Evolutionary conservation across 2,329 filamentous ascomycete species (phyloP).

Genomic region (Monosporascus ibericus): DNA sequence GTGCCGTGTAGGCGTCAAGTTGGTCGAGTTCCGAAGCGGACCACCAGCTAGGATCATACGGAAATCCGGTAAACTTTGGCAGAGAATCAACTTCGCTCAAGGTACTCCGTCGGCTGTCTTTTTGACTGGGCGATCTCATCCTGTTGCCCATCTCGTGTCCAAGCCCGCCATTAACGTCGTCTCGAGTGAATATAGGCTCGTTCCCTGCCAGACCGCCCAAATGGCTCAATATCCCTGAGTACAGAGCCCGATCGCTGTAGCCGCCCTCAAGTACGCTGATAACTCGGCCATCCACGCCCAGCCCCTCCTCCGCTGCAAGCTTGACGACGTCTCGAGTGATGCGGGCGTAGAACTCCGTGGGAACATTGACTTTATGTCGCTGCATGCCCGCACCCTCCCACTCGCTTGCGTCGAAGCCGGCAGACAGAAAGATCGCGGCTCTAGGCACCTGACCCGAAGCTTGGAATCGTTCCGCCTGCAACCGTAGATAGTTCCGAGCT

Average conservation of each 20-base stretch:
- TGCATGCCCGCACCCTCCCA: slow-evolving; percentile 94
- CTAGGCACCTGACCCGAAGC: slow-evolving; percentile 59
- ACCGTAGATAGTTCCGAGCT: slow-evolving; percentile 67
- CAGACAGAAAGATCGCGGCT: slow-evolving; percentile 88
- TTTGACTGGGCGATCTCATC: slow-evolving; percentile 33
- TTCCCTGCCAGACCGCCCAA: slow-evolving; percentile 70
- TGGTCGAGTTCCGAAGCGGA: slow-evolving; percentile 57
- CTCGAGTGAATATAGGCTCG: slow-evolving; percentile 32
- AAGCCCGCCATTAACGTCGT: slow-evolving; percentile 38
- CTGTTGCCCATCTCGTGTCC: slow-evolving; percentile 54
- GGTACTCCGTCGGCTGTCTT: slow-evolving; percentile 23
- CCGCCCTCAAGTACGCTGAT: slow-evolving; percentile 94
- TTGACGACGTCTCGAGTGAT: slow-evolving; percentile 81
- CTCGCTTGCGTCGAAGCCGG: slow-evolving; percentile 95
- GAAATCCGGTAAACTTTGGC: slow-evolving; percentile 27
- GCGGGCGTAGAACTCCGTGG: slow-evolving; percentile 91
- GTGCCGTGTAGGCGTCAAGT: slow-evolving; percentile 55
- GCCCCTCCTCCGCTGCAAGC: slow-evolving; percentile 72
- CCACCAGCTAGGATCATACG: slow-evolving; percentile 71
- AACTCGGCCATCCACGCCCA: slow-evolving; percentile 73
- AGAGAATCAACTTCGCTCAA: slow-evolving; percentile 21
- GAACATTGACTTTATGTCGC: slow-evolving; percentile 89
- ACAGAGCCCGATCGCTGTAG: slow-evolving; percentile 87
- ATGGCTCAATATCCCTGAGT: slow-evolving; percentile 85
- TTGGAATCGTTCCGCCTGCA: slow-evolving; percentile 62